phyloP scores from a whole-genome alignment of 1,284 basidiomycete genomes.

The Volvariella surrecta region DNA sequence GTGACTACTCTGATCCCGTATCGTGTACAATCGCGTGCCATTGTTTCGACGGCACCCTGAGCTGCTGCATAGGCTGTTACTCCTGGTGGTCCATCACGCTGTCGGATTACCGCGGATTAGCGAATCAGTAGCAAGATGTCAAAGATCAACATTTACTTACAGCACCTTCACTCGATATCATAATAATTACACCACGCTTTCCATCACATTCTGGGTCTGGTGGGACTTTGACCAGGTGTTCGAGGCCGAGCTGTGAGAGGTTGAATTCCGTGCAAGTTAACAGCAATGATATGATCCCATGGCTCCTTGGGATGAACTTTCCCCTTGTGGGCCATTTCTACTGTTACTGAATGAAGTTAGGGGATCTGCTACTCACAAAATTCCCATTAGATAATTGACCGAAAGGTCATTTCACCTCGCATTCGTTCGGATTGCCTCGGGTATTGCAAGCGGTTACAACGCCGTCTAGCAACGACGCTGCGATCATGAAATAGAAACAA shows the following conservation, averaged over 20 bases:
- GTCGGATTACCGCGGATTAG: neutral
- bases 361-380: no score
- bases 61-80: conserved; percentile 45
- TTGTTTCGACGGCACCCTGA: conserved; percentile 48
- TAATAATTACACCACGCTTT: conserved; percentile 44
- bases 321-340: conserved; percentile 36
- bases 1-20: conserved; percentile 44
- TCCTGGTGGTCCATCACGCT: conserved; percentile 36
- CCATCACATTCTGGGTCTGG: conserved; percentile 38
- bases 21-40: conserved; percentile 44
- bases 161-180: conserved; percentile 46
- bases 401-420: no score
- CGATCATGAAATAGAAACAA: no score
- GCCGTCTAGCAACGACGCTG: no score
- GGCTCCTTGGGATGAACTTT: conserved; percentile 37
- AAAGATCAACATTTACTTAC: conserved; percentile 25
- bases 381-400: no score
- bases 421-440: no score
- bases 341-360: conserved; percentile 15
- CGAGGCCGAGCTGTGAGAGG: conserved; percentile 40
- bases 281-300: conserved; percentile 40
- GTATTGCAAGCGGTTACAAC: no score
- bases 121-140: neutral
- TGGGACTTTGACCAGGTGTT: conserved; percentile 36
- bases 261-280: conserved; percentile 50